phyloP scores from a whole-genome alignment of 139 green algal species.

The Trebouxia sp. region DNA sequence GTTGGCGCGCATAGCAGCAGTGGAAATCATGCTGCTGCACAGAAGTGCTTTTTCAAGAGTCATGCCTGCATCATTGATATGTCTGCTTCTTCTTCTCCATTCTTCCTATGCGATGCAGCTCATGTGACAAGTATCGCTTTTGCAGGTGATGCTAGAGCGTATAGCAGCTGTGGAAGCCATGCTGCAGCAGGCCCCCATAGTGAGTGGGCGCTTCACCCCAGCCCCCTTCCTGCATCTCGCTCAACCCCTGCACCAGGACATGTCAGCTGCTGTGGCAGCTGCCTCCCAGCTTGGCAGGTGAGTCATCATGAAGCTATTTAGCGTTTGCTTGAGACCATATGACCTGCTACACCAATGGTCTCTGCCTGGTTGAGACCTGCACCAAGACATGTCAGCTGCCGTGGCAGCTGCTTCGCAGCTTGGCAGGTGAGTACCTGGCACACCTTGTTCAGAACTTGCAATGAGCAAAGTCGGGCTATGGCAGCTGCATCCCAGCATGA shows the following conservation, averaged over 20 bases:
- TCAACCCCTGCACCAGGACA: slow-evolving; percentile 21
- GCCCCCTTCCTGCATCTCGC: slow-evolving; percentile 20
- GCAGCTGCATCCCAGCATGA: no score
- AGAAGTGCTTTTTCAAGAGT: neutral
- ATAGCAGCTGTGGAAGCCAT: slow-evolving; percentile 29
- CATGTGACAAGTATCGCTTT: no score
- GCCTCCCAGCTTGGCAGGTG: slow-evolving; percentile 12
- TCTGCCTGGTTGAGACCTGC: no score
- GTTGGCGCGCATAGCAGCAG: neutral
- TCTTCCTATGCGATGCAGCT: neutral
- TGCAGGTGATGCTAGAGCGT: slow-evolving; percentile 29
- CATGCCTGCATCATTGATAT: neutral
- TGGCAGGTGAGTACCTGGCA: no score
- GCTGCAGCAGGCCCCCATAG: slow-evolving; percentile 26
- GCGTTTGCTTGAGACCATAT: no score
- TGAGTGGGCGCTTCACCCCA: slow-evolving; percentile 30
- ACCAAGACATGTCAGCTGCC: no score
- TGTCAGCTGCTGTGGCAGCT: slow-evolving; percentile 25
- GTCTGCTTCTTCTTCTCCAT: neutral
- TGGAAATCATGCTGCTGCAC: neutral
- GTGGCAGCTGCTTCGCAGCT: no score
- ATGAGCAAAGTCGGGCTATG: no score
- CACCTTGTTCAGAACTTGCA: no score
- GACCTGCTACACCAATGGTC: no score
- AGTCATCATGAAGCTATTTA: no score